These are phyloP conservation scores for Rhynchosporium agropyri DNA, from an alignment of 2,329 filamentous ascomycete genomes.

Conservation along the genomic window DNA sequence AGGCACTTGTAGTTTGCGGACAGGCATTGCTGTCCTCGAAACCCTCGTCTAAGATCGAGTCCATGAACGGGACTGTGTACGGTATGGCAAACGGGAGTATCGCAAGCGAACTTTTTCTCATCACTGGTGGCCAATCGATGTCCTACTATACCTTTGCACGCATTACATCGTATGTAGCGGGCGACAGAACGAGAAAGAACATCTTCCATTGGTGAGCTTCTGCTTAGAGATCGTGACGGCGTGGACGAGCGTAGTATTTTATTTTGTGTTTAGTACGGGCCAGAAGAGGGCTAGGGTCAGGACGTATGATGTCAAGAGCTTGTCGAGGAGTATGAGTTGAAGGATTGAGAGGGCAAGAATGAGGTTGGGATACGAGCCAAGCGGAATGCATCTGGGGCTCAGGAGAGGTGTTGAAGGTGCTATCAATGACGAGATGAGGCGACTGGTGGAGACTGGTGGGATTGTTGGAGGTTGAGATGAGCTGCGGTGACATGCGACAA, in stretches of 20 bases:
- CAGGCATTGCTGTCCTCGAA: conserved; percentile 5
- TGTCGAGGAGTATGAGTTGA: not conserved
- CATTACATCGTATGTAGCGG: conserved; percentile 24
- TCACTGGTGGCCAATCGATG: conserved; percentile 42
- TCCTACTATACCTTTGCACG: conserved; percentile 41
- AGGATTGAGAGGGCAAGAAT: conserved; percentile 17
- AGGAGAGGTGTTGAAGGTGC: conserved; percentile 13
- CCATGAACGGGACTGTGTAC: not conserved
- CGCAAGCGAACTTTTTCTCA: conserved; percentile 44
- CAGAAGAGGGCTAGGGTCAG: conserved; percentile 15
- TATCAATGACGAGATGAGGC: conserved; percentile 16
- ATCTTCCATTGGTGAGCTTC: conserved; percentile 6
- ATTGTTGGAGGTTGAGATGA: too few species aligned
- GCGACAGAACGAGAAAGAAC: conserved; percentile 15
- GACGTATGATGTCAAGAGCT: conserved; percentile 7
- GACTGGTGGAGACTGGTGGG: not conserved
- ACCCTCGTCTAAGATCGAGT: not conserved
- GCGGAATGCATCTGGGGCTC: conserved; percentile 2
- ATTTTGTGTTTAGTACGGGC: conserved; percentile 12
- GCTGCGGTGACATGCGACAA: too few species aligned
- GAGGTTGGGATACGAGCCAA: conserved; percentile 1
- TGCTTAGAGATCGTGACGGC: conserved; percentile 16
- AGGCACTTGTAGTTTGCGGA: conserved; percentile 6
- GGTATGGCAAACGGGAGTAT: conserved; percentile 24
- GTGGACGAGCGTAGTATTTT: conserved; percentile 15